These are phyloP conservation scores for Piper betle DNA, from an alignment of 164 flowering plant species.

Conservation along the genomic window DNA sequence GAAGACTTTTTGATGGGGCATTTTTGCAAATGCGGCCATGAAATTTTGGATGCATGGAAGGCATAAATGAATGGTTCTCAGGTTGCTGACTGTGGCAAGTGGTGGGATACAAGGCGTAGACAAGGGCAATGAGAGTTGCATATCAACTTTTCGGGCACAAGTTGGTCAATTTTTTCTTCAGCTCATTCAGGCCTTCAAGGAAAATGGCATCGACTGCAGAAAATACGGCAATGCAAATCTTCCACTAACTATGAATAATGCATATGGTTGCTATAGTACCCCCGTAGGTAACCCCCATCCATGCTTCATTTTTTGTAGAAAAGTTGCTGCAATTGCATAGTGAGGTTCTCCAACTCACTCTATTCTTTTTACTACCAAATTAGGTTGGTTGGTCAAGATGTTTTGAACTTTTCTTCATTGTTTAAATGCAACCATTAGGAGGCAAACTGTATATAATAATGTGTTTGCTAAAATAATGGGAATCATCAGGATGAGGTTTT, in stretches of 20 bases:
- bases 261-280: background rate
- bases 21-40: slow-evolving; percentile 37
- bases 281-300: background rate
- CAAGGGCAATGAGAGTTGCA: slow-evolving; percentile 34
- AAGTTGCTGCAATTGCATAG: background rate
- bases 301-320: too few relatives aligned
- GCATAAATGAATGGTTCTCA: slow-evolving; percentile 66
- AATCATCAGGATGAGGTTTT: too few relatives aligned
- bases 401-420: background rate
- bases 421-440: background rate
- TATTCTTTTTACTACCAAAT: too few relatives aligned
- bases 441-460: background rate
- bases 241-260: background rate
- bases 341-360: background rate
- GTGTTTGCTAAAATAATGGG: too few relatives aligned
- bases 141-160: slow-evolving; percentile 21
- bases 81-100: slow-evolving; percentile 45
- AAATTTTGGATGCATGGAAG: slow-evolving; percentile 56
- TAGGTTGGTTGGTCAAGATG: too few relatives aligned
- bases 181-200: slow-evolving; percentile 33
- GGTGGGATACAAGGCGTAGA: slow-evolving; percentile 46
- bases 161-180: slow-evolving; percentile 19
- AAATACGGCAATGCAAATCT: slow-evolving; percentile 13
- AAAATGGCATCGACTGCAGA: slow-evolving; percentile 41
- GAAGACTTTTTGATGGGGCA: slow-evolving; percentile 64